Base-by-base conservation (phyloP, 768 basidiomycete species). In the Crucibulum laeve region DNA sequence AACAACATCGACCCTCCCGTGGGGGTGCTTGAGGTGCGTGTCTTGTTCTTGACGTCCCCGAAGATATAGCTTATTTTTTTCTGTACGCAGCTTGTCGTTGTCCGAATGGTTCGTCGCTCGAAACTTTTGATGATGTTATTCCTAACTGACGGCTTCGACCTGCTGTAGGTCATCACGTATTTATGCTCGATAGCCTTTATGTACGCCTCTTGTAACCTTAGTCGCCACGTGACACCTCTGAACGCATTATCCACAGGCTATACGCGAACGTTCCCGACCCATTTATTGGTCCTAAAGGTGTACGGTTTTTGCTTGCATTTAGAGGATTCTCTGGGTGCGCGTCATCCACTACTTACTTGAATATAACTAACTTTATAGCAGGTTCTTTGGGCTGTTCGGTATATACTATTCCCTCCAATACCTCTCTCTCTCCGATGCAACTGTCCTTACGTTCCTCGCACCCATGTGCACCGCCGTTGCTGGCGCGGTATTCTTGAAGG, bases 401-500 rank as follows among this genome's bases (percentile, higher is more conserved):
- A 64, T 77, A n/a, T 87, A 85, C 58, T 84, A 78, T 54, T 79
- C 86, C 1, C 64, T 91, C 7, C 72, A 80, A 59, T 87, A 84
- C 59, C 73, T 92, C 4, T 84, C 86, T 0, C 68, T 93, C 0
- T 84, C 85, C 1, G 91, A 93, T 57, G 79, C 87, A 0, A 83
- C 81, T 0, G 84, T 87, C 4, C 64, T 95, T 36, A 80, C 81
- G 0, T 93, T 91, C 65, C 67, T 93, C 3, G 59, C 74, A 0
- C 91, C 91, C 0, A 73, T 83, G 42, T 70, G 70, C 30, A 84
- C 81, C 0, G 80, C 79, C 0, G 56, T 87, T 6, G 64, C 79
- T 4, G 89, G 80, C 3, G 75, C 76, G 13, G 50, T 86, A 1
- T 68, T 87, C 14, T 60, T 87, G 13, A 73, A 76, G 19, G 91